phyloP scores from a whole-genome alignment of 345 rosid species.

The Acer saccharum region DNA sequence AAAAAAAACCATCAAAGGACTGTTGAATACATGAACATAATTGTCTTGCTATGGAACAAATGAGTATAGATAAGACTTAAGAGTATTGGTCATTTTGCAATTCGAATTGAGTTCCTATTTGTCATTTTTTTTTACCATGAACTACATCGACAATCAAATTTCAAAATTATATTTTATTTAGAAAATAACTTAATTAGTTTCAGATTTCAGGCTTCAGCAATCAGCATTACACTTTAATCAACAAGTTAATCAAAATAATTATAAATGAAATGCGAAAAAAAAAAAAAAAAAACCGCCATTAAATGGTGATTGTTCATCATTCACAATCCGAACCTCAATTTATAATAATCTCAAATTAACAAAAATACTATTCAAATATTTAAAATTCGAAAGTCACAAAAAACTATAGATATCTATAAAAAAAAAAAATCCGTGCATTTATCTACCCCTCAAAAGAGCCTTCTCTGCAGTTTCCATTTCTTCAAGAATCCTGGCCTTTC shows the following conservation, averaged over 20 bases:
- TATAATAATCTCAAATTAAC: slow-evolving; percentile 11
- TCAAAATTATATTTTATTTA: background rate
- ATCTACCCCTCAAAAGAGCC: slow-evolving; percentile 78
- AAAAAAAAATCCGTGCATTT: slow-evolving; percentile 2
- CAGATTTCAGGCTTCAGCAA: background rate
- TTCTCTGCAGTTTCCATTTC: slow-evolving; percentile 93
- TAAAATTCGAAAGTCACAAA: background rate
- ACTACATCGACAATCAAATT: background rate
- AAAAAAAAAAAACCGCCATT: background rate
- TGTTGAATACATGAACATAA: background rate
- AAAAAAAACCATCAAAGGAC: background rate
- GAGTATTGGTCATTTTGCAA: background rate
- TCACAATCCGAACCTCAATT: slow-evolving; percentile 25
- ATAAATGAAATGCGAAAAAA: background rate
- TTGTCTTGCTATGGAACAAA: background rate
- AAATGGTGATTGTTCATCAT: slow-evolving; percentile 15
- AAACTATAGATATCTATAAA: background rate
- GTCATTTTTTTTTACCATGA: background rate
- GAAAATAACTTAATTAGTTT: background rate
- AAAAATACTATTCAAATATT: background rate
- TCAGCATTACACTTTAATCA: background rate
- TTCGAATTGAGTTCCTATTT: too few species aligned
- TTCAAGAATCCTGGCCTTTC: slow-evolving; percentile 86
- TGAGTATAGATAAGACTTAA: too few species aligned
- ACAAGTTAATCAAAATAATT: background rate